Base-by-base conservation (phyloP, 768 basidiomycete species). In the Tulasnella sp. region DNA sequence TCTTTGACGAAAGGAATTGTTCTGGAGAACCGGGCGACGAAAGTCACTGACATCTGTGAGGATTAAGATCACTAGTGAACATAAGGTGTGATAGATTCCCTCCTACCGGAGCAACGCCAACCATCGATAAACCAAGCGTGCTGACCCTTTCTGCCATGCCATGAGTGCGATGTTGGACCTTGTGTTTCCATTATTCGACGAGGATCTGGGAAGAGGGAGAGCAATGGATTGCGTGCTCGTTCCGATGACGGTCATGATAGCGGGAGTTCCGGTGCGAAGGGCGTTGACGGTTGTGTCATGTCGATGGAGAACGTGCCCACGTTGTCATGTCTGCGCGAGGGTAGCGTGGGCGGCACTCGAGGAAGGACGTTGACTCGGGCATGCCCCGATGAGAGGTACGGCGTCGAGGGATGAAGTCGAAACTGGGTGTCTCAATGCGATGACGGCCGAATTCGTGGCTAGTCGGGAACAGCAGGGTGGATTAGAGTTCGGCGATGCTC, bases 361-460 rank as follows among this genome's bases (percentile, higher is more conserved):
- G 81, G 4, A n/a, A n/a, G 91, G 91, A 29, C 85, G 85, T 0
- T 80, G 82, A 5, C 80, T 82, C 17, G 88, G 86, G 79, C 87
- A 89, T 5, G 90, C 91, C 82, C 85, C 92, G 69, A 93, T 90
- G 76, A 92, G 79, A 11, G 81, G 73, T 78, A 38, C 79, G 69
- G 76, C 80, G 78, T 15, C 76, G 74, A 29, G 80, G 8, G 49
- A 49, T 79, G 29, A 74, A 22, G 71, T 79, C 77, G 54, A 80
- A 67, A 72, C 79, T 79, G 22, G 81, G 77, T 73, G 81, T 1
- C 37, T 37, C 37, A 68, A 71, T 3, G 64, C 77, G 31, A 77
- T 77, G 42, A 38, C 8, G n/a, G 64, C 42, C 22, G 39, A 38
- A 37, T 70, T 71, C n/a, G 52, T 31, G 25, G 68, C 34, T n/a